Conservation (phyloP, 257 asterid genomes). For the Solanum arcanum region DNA sequence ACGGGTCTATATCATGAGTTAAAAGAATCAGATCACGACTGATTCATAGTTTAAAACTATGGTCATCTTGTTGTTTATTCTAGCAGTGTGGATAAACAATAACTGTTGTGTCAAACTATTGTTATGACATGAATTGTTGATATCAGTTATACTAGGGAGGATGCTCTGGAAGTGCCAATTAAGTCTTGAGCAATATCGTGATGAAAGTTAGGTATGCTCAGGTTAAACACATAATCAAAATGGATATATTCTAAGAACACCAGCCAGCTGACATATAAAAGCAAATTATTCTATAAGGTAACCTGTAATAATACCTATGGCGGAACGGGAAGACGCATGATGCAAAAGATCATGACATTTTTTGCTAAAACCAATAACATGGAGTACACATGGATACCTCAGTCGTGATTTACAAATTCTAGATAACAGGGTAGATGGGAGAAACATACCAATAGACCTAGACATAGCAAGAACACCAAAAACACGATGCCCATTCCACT, state of each 20-base stretch:
- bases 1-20: background rate
- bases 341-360: background rate
- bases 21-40: background rate
- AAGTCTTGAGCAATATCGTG: background rate
- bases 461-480: conserved; percentile 98
- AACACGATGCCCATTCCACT: conserved; percentile 96
- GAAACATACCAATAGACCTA: conserved; percentile 76
- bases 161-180: background rate
- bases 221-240: background rate
- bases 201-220: background rate
- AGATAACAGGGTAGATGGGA: background rate
- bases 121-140: background rate
- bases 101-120: background rate
- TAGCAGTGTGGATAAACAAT: background rate
- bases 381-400: background rate
- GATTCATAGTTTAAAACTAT: background rate
- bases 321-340: background rate
- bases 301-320: background rate
- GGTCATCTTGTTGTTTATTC: background rate
- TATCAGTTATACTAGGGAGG: background rate
- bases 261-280: background rate
- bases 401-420: background rate
- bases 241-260: background rate
- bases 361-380: background rate
- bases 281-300: background rate